Conservation (phyloP, 192 early-diverging fungal species). For the Podila epigama region DNA sequence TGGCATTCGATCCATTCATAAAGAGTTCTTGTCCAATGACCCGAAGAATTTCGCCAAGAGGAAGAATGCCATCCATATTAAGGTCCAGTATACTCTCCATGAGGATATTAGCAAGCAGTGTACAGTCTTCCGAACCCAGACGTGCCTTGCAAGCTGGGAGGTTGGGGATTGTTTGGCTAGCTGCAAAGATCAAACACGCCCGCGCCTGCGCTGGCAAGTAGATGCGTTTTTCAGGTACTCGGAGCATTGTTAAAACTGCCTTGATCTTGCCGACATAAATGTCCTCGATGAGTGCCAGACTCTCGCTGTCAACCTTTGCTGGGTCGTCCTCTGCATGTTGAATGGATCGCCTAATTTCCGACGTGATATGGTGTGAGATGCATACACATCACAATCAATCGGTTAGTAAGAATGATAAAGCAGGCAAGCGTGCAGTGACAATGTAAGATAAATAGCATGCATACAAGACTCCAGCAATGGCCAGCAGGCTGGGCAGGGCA, state of each 20-base stretch:
- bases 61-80: slow-evolving; percentile 27
- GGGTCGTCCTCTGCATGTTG: slow-evolving; percentile 41
- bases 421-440: not conserved
- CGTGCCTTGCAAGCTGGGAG: slow-evolving; percentile 32
- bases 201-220: slow-evolving; percentile 8
- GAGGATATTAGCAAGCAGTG: slow-evolving; percentile 17
- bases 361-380: not conserved
- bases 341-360: slow-evolving; percentile 28
- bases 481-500: slow-evolving; percentile 16
- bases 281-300: slow-evolving; percentile 35
- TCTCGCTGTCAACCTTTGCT: slow-evolving; percentile 28
- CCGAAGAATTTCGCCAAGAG: slow-evolving; percentile 26
- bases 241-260: not conserved
- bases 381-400: not conserved
- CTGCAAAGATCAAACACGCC: slow-evolving; percentile 39
- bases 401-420: not conserved
- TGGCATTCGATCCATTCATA: not conserved
- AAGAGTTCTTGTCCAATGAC: slow-evolving; percentile 26
- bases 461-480: slow-evolving; percentile 38
- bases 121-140: slow-evolving; percentile 5
- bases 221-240: not conserved
- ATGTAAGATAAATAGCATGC: not conserved
- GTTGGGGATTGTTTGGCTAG: slow-evolving; percentile 33
- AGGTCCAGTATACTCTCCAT: slow-evolving; percentile 27
- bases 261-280: slow-evolving; percentile 14